Conservation (phyloP, 768 basidiomycete species). For the Pleurotus eryngii region DNA sequence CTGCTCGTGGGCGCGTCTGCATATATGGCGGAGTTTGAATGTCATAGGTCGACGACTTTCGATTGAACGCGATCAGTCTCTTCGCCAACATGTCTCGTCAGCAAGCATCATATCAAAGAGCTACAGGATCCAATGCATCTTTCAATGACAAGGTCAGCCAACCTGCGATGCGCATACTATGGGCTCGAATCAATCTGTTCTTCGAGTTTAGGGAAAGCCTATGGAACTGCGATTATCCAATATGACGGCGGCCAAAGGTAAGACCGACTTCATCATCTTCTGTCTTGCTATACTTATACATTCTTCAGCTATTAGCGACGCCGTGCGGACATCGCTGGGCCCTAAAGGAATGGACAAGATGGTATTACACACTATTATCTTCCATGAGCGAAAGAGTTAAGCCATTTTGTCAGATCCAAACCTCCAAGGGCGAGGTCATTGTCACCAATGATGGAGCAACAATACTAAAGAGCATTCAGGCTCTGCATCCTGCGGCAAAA, state of each 20-base stretch:
- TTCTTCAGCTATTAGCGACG: conserved; percentile 87
- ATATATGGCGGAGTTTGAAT: conserved; percentile 16
- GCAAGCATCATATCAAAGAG: conserved; percentile 35
- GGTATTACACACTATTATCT: conserved; percentile 39
- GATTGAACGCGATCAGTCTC: conserved; percentile 29
- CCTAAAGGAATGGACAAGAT: conserved; percentile 99
- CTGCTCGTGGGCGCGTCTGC: background rate
- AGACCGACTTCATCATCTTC: conserved; percentile 12
- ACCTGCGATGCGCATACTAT: background rate
- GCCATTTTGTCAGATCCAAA: conserved; percentile 72
- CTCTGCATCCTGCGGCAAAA: conserved; percentile 95
- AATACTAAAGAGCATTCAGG: conserved; percentile 92
- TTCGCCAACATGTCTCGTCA: conserved; percentile 31
- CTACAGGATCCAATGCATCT: conserved; percentile 64
- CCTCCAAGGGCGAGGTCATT: conserved; percentile 92
- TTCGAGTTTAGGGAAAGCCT: conserved; percentile 76
- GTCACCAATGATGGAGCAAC: conserved; percentile 99
- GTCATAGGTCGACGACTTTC: conserved; percentile 12
- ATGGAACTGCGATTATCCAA: conserved; percentile 98
- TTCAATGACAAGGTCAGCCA: conserved; percentile 80
- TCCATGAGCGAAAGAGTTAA: background rate
- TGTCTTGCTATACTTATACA: conserved; percentile 12
- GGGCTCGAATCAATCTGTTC: conserved; percentile 7
- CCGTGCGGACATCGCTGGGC: conserved; percentile 92
- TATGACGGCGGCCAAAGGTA: conserved; percentile 96